These are phyloP conservation scores for Rhododendron mucronatum DNA, from an alignment of 148 eudicot species.

Conservation along the genomic window DNA sequence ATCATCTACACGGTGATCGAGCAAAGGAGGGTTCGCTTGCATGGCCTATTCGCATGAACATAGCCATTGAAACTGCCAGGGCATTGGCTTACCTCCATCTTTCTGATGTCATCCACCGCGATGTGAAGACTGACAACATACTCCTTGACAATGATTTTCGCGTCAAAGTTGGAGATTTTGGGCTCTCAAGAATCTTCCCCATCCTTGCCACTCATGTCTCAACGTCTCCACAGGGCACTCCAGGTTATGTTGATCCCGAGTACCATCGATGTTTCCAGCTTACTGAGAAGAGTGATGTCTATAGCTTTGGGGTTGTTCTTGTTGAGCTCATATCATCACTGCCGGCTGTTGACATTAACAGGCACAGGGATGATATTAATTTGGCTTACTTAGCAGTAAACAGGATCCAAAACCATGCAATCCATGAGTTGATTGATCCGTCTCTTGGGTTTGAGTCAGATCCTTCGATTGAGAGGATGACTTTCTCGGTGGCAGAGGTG, in stretches of 20 bases:
- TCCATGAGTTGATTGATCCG: conserved; percentile 28
- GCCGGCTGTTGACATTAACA: conserved; percentile 43
- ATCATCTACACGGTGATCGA: conserved; percentile 17
- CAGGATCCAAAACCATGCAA: conserved; percentile 18
- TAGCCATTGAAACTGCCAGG: conserved; percentile 35
- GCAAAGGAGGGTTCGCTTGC: conserved; percentile 11
- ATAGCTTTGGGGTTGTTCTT: conserved; percentile 57
- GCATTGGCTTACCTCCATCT: conserved; percentile 35
- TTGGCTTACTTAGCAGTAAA: conserved; percentile 44
- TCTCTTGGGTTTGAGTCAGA: conserved; percentile 27
- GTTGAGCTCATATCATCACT: conserved; percentile 56
- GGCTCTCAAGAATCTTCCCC: conserved; percentile 16
- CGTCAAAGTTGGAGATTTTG: conserved; percentile 39
- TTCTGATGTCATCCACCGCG: conserved; percentile 31
- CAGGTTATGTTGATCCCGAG: conserved; percentile 57
- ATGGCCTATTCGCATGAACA: conserved; percentile 28
- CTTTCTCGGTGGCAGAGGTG: conserved; percentile 26
- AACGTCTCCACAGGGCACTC: conserved; percentile 40
- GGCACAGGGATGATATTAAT: conserved; percentile 42
- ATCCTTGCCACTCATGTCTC: conserved; percentile 27
- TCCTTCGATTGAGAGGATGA: conserved; percentile 22
- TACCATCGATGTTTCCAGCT: conserved; percentile 52
- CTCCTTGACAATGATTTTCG: conserved; percentile 25
- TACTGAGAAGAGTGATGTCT: conserved; percentile 60
- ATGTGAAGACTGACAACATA: conserved; percentile 17